Evolutionary conservation across 495 filamentous ascomycete species (phyloP).

Genomic region (Aspergillus sclerotioniger): DNA sequence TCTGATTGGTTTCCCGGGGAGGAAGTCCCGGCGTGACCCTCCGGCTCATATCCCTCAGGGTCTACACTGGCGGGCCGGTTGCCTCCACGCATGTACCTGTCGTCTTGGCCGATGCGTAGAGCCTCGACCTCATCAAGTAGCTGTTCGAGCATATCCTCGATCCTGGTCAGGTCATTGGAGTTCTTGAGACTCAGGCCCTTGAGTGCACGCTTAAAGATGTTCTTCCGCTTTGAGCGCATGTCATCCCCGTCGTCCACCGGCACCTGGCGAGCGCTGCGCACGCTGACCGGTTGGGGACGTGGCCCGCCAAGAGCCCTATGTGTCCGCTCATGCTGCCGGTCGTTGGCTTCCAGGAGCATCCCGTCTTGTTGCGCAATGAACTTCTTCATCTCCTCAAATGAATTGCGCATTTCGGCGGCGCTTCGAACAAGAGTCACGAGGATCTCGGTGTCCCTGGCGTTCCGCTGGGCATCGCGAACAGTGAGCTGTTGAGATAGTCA

Average conservation of each 20-base stretch:
- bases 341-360: conserved; percentile 75
- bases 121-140: conserved; percentile 88
- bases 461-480: conserved; percentile 94
- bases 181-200: conserved; percentile 85
- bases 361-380: conserved; percentile 85
- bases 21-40: conserved; percentile 73
- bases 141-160: conserved; percentile 94
- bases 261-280: conserved; percentile 48
- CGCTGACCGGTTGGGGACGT: conserved; percentile 69
- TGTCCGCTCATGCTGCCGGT: conserved; percentile 81
- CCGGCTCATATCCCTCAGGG: conserved; percentile 72
- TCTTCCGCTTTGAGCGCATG: conserved; percentile 73
- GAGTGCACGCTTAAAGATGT: conserved; percentile 86
- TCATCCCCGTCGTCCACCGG: conserved; percentile 71
- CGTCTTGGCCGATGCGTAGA: conserved; percentile 63
- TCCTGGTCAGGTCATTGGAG: conserved; percentile 80
- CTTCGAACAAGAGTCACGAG: conserved; percentile 89
- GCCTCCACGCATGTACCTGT: conserved; percentile 22
- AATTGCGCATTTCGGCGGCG: conserved; percentile 95
- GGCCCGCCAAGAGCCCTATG: conserved; percentile 83
- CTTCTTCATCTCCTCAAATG: conserved; percentile 94
- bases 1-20: conserved; percentile 74
- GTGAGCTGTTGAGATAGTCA: conserved; percentile 60
- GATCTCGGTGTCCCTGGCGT: conserved; percentile 95
- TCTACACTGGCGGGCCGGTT: conserved; percentile 40